Evolutionary conservation across 225 moss, liverwort and hornwort genomes (phyloP).

Genomic region (Asterella californica): DNA sequence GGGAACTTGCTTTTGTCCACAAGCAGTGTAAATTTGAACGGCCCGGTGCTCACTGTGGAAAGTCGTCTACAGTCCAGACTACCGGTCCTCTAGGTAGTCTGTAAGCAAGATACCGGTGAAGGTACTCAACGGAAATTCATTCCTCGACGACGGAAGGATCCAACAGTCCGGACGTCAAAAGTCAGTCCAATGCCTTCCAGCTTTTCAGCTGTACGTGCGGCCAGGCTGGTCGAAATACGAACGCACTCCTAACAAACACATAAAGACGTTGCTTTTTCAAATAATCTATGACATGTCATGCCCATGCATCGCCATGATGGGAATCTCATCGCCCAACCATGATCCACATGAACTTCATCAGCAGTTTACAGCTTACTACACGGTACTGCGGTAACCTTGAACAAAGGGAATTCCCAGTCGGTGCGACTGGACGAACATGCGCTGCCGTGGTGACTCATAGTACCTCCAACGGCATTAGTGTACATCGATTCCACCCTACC

Average conservation of each 20-base stretch:
- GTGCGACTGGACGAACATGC: background rate
- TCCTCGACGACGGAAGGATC: background rate
- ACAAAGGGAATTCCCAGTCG: background rate
- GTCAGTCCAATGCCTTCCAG: background rate
- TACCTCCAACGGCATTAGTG: background rate
- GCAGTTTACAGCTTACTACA: constrained; percentile 11
- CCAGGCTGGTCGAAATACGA: constrained; percentile 17
- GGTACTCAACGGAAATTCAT: background rate
- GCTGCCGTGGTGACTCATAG: background rate
- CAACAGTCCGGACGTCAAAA: constrained; percentile 9
- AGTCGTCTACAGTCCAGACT: no score
- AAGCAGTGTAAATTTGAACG: no score
- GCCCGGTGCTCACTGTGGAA: background rate
- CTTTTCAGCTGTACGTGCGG: constrained; percentile 11
- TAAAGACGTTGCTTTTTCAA: constrained; percentile 44
- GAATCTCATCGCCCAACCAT: background rate
- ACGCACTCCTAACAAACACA: constrained; percentile 16
- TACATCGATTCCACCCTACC: background rate
- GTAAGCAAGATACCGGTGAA: no score
- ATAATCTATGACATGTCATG: constrained; percentile 19
- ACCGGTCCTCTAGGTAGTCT: no score
- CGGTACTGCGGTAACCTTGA: constrained; percentile 17
- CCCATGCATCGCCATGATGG: constrained; percentile 20
- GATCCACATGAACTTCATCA: background rate
- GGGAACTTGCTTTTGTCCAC: no score